phyloP scores from a whole-genome alignment of 306 rosid species.

The Prunus campanulata region DNA sequence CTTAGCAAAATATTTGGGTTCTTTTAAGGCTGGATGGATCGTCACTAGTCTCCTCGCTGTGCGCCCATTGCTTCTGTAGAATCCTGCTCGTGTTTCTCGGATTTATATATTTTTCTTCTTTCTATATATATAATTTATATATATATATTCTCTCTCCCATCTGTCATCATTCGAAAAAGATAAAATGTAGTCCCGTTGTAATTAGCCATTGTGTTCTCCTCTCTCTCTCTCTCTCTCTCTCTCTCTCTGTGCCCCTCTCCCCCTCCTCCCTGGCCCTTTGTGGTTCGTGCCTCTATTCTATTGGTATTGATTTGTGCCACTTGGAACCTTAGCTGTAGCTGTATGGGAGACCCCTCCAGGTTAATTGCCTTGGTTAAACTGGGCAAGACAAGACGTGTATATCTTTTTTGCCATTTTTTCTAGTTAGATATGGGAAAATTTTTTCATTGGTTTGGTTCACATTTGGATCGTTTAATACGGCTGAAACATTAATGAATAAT shows the following conservation, averaged over 20 bases:
- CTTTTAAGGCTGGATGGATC: conserved; percentile 28
- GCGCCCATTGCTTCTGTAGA: conserved; percentile 35
- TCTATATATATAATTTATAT: conserved; percentile 11
- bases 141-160: conserved; percentile 37
- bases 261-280: neutral
- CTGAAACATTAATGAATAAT: neutral
- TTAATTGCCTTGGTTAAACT: conserved; percentile 31
- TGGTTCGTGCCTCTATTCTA: neutral
- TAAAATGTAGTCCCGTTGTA: conserved; percentile 52
- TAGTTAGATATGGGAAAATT: conserved; percentile 19
- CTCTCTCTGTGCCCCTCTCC: neutral
- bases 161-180: conserved; percentile 35
- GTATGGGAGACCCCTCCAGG: conserved; percentile 39
- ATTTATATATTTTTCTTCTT: conserved; percentile 31
- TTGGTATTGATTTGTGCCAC: conserved; percentile 29
- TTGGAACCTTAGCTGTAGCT: conserved; percentile 8
- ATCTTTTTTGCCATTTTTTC: conserved; percentile 18
- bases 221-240: neutral
- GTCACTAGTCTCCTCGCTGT: conserved; percentile 21
- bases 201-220: conserved; percentile 42
- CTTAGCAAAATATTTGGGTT: conserved; percentile 22
- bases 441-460: conserved; percentile 17
- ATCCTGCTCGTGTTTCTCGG: conserved; percentile 57
- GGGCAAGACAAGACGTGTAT: conserved; percentile 35
- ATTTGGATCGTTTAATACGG: neutral